Percentiles rank a stretch among this genome's conserved stretches.
These are phyloP conservation scores for Penicillium corylophilum DNA, from an alignment of 2,329 filamentous ascomycete species.

Conservation along the genomic window DNA sequence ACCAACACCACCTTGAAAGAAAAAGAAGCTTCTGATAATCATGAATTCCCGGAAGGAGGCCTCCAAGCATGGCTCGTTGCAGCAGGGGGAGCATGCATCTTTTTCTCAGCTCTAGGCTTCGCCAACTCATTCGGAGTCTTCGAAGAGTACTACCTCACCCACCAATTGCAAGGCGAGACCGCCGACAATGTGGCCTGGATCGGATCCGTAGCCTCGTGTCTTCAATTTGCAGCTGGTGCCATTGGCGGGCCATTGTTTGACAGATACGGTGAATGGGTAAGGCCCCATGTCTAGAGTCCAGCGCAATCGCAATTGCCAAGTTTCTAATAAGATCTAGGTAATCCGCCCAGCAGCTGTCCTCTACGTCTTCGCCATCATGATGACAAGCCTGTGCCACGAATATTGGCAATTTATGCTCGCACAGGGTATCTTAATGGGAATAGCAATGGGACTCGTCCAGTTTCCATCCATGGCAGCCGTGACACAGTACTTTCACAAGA, in stretches of 20 bases:
- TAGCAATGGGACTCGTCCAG: slow-evolving; percentile 41
- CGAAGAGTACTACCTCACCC: slow-evolving; percentile 44
- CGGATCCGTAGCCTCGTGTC: slow-evolving; percentile 11
- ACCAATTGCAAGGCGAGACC: slow-evolving; percentile 19
- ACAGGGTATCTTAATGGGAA: slow-evolving; percentile 21
- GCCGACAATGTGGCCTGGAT: slow-evolving; percentile 13
- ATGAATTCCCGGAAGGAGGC: slow-evolving; percentile 32
- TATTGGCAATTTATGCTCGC: slow-evolving; percentile 53
- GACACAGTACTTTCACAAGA: slow-evolving; percentile 50
- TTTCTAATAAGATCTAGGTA: slow-evolving; percentile 1
- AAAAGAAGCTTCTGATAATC: slow-evolving; percentile 17
- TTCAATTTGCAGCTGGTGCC: slow-evolving; percentile 7
- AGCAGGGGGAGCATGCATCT: slow-evolving; percentile 23
- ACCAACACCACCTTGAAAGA: neutral
- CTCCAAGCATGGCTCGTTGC: slow-evolving; percentile 29
- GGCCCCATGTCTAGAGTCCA: neutral
- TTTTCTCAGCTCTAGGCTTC: slow-evolving; percentile 46
- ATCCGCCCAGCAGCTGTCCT: slow-evolving; percentile 6
- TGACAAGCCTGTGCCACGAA: slow-evolving; percentile 56
- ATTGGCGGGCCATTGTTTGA: slow-evolving; percentile 11
- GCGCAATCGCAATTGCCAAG: neutral
- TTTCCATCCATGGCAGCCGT: slow-evolving; percentile 49
- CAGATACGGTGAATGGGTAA: slow-evolving; percentile 8
- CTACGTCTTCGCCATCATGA: slow-evolving; percentile 61
- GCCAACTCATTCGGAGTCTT: slow-evolving; percentile 50